Conservation (phyloP, 768 basidiomycete genomes). For the Leccinellum rugosiceps region DNA sequence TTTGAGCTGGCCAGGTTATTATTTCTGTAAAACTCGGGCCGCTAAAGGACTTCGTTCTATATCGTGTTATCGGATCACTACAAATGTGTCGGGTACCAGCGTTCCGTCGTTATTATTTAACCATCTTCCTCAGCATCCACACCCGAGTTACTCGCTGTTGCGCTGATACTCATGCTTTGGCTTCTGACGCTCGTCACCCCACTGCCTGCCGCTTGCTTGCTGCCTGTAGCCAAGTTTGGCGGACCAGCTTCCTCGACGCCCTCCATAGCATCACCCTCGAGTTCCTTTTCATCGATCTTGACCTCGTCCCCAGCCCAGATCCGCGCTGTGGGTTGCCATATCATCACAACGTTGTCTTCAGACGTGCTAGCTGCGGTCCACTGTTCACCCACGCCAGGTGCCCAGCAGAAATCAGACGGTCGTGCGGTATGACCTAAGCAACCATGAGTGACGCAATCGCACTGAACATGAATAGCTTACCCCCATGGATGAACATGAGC, state of each 20-base stretch:
- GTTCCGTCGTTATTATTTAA: constrained; percentile 14
- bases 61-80: constrained; percentile 1
- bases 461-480: constrained; percentile 37
- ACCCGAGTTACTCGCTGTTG: constrained; percentile 45
- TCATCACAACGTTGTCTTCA: constrained; percentile 95
- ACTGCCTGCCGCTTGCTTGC: constrained; percentile 23
- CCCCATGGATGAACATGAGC: constrained; percentile 93
- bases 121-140: constrained; percentile 42
- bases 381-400: constrained; percentile 73
- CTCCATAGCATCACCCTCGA: constrained; percentile 80
- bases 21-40: constrained; percentile 49
- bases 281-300: constrained; percentile 78
- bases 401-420: constrained; percentile 95
- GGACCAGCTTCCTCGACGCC: constrained; percentile 50
- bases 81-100: constrained; percentile 10
- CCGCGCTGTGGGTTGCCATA: constrained; percentile 95
- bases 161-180: constrained; percentile 62
- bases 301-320: constrained; percentile 91
- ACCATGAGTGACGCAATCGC: not conserved
- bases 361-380: constrained; percentile 89
- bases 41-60: not conserved
- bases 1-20: constrained; percentile 69
- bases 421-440: constrained; percentile 78
- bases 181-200: constrained; percentile 45
- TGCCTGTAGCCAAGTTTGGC: constrained; percentile 11